These are phyloP conservation scores for Trichocladium antarcticum DNA, from an alignment of 495 filamentous ascomycete species.

Conservation along the genomic window DNA sequence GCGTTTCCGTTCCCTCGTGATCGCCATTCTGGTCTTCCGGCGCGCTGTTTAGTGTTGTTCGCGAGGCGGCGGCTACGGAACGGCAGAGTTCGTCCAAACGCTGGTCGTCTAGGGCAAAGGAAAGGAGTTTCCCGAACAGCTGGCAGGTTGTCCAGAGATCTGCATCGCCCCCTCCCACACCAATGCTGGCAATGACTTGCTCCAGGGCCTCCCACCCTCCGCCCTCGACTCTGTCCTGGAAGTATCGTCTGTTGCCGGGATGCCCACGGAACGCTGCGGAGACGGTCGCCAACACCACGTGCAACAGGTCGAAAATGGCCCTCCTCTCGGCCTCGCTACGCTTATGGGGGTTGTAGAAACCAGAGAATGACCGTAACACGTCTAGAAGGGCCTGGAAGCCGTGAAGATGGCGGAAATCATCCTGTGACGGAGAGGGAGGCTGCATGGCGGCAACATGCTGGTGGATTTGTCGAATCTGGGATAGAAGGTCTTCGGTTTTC, in stretches of 20 bases:
- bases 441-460: conserved; percentile 39
- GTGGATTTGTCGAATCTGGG: conserved; percentile 33
- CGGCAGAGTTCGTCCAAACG: conserved; percentile 44
- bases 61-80: conserved; percentile 24
- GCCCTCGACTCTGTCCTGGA: conserved; percentile 57
- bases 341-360: conserved; percentile 57
- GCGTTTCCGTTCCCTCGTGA: background rate
- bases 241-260: conserved; percentile 78
- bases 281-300: conserved; percentile 57
- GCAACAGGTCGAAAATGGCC: conserved; percentile 56
- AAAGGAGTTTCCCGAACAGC: conserved; percentile 74
- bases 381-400: conserved; percentile 70
- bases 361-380: conserved; percentile 54
- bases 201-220: conserved; percentile 71
- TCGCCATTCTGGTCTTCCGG: background rate
- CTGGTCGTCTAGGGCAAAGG: conserved; percentile 71
- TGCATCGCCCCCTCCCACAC: conserved; percentile 47
- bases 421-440: conserved; percentile 42
- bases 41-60: background rate
- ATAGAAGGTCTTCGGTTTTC: conserved; percentile 31
- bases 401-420: conserved; percentile 69
- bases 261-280: conserved; percentile 69
- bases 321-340: conserved; percentile 49
- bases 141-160: conserved; percentile 55
- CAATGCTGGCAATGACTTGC: conserved; percentile 50